phyloP scores from a whole-genome alignment of 1,139 yeast species.

The Yamadazyma atmosphaerica region DNA sequence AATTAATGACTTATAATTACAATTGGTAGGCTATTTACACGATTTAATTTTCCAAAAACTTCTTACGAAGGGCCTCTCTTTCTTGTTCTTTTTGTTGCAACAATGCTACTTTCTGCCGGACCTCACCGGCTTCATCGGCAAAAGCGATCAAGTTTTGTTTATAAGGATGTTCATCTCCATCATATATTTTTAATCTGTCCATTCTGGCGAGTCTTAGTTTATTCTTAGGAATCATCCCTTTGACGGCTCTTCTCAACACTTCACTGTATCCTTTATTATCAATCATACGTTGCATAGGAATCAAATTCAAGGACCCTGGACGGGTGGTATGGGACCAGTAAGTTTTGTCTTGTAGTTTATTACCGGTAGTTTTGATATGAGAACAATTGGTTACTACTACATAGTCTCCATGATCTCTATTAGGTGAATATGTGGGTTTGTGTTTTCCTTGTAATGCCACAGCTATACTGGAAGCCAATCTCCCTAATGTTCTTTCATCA shows the following conservation, averaged over 20 bases:
- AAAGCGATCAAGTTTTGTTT: constrained; percentile 78
- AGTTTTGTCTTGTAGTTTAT: constrained; percentile 76
- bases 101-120: constrained; percentile 39
- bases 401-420: constrained; percentile 90
- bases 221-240: constrained; percentile 95
- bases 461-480: constrained; percentile 89
- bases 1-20: constrained; percentile 4
- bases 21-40: constrained; percentile 16
- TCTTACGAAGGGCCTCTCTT: constrained; percentile 35
- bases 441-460: constrained; percentile 91
- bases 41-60: constrained; percentile 28
- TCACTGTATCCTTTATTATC: constrained; percentile 86
- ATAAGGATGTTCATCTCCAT: constrained; percentile 88
- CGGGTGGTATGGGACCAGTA: constrained; percentile 90
- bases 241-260: constrained; percentile 78
- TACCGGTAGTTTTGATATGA: constrained; percentile 77
- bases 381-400: constrained; percentile 95
- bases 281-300: constrained; percentile 77
- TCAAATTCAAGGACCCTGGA: constrained; percentile 86
- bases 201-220: constrained; percentile 75
- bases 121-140: constrained; percentile 74
- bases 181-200: constrained; percentile 82
- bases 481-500: constrained; percentile 85
- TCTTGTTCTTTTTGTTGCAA: constrained; percentile 39
- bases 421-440: constrained; percentile 78